Evolutionary conservation across 148 eudicot genomes (phyloP).

Genomic region (Nepenthes mirabilis): DNA sequence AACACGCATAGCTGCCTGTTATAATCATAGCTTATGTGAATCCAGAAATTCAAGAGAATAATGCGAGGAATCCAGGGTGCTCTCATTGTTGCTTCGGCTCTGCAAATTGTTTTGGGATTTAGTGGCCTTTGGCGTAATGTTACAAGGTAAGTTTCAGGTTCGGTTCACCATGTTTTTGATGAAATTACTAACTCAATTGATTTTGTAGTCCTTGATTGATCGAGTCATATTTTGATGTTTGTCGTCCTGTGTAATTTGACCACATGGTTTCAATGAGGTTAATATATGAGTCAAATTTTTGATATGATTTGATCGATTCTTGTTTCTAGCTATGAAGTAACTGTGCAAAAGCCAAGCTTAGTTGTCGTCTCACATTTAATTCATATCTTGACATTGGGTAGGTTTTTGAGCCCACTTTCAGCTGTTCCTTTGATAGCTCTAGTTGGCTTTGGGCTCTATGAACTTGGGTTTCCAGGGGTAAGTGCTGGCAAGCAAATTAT

Average conservation of each 20-base stretch:
- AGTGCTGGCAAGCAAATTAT: conserved; percentile 4
- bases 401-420: conserved; percentile 87
- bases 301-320: too few species aligned
- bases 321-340: background rate
- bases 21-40: background rate
- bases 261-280: too few species aligned
- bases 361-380: too few species aligned
- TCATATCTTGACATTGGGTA: conserved; percentile 5
- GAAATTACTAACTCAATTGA: too few species aligned
- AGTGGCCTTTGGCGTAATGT: conserved; percentile 99
- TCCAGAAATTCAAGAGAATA: conserved; percentile 66
- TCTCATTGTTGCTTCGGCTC: conserved; percentile 81
- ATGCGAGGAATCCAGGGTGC: conserved; percentile 96
- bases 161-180: too few species aligned
- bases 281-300: too few species aligned
- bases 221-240: background rate
- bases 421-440: conserved; percentile 90
- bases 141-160: conserved; percentile 29
- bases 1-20: background rate
- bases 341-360: background rate
- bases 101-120: conserved; percentile 93
- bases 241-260: too few species aligned
- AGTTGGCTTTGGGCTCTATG: conserved; percentile 92
- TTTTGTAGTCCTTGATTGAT: background rate
- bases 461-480: conserved; percentile 98